Evolutionary conservation across 768 basidiomycete genomes (phyloP), one percentile per base, ranked within the genome.

Genomic region (Rhizopogon vulgaris): DNA sequence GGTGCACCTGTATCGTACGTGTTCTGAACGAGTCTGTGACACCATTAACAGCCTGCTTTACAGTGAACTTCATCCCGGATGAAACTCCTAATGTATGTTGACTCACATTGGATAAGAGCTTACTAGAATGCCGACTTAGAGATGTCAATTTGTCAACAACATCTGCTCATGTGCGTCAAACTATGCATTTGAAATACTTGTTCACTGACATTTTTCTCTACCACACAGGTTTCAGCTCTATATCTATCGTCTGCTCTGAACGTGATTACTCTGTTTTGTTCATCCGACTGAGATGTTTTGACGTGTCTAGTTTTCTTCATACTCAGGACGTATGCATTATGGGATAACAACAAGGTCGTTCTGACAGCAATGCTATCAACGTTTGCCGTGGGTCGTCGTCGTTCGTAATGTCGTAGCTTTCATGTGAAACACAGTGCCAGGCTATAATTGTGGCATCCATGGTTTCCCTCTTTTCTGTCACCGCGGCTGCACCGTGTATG

Each of bases 301-400:
- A 22, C 40, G 24, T 15, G 9, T 38, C 14, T 8, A 53, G 52
- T 18, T 34, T 51, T 53, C 32, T 53, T 53, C 49, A 32, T 53
- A 28, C 24, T 51, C 17, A 49, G 52, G 22, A 34, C 52, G 6
- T 53, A 49, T 15, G 52, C 48, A 8, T 22, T 53, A 40, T 53
- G 52, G 52, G 18, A 38, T 8, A 15, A 49, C 25, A 53, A 49
- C 24, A 38, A 24, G 40, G 34, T 32, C 12, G 32, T 53, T 8
- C 25, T 53, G 22, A 17, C 8, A 24, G 48, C 17, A 6, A 32
- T 53, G 28, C 18, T 40, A 25, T 38, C 14, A 5, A 24, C 37
- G 22, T 50, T 51, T 51, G 37, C 14, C 10, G 52, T 53, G 38
- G 41, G 52, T 41, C 12, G 4, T 51, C 8, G 52, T 41, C 12